Evolutionary conservation across 352 stramenopile genomes (phyloP).

Genomic region (Globisporangium echinulatum): DNA sequence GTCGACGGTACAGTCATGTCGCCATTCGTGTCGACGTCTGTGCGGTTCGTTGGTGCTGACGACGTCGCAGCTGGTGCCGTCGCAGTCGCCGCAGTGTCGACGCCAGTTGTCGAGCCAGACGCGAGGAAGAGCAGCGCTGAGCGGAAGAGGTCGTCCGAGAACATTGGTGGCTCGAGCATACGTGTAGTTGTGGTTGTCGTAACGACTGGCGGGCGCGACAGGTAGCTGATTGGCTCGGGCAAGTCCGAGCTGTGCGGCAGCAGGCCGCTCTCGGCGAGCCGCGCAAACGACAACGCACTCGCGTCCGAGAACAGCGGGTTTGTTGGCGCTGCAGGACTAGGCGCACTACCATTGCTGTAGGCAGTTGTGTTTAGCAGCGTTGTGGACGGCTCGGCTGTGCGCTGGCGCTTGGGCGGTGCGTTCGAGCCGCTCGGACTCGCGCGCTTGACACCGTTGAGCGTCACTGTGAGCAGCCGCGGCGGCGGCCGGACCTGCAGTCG

Average conservation of each 20-base stretch:
- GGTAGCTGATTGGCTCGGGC: slow-evolving; percentile 59
- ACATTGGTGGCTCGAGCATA: slow-evolving; percentile 16
- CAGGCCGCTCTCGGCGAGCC: slow-evolving; percentile 28
- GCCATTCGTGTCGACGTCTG: slow-evolving; percentile 12
- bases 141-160: slow-evolving; percentile 57
- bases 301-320: slow-evolving; percentile 60
- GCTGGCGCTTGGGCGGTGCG: slow-evolving; percentile 7
- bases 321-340: not conserved
- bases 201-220: slow-evolving; percentile 17
- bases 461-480: slow-evolving; percentile 37
- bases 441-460: slow-evolving; percentile 27
- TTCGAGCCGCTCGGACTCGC: slow-evolving; percentile 6
- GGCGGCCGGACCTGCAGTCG: slow-evolving; percentile 3
- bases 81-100: slow-evolving; percentile 10
- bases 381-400: not conserved
- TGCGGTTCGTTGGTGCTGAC: not conserved
- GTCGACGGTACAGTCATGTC: slow-evolving; percentile 24
- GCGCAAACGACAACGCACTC: slow-evolving; percentile 28
- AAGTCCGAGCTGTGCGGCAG: slow-evolving; percentile 52
- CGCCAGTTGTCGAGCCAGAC: slow-evolving; percentile 42
- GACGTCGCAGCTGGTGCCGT: not conserved
- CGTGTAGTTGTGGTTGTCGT: not conserved
- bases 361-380: slow-evolving; percentile 3
- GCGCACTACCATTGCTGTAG: slow-evolving; percentile 1
- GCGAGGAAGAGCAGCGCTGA: slow-evolving; percentile 60